Evolutionary conservation across 1,139 yeast species (phyloP).

Genomic region (Candida sp.): DNA sequence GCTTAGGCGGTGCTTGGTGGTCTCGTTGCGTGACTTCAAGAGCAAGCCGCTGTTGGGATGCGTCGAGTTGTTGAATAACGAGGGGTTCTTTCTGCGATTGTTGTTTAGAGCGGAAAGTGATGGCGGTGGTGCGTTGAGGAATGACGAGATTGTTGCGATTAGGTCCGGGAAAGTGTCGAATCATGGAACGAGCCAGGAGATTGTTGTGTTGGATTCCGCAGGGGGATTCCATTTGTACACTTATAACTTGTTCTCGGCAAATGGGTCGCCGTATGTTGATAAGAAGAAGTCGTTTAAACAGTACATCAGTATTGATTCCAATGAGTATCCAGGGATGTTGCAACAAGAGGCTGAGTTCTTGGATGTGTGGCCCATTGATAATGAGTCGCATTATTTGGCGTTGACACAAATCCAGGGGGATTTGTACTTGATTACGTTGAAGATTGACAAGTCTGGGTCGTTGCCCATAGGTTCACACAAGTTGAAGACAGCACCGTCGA

Average conservation of each 20-base stretch:
- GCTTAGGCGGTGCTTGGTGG: constrained; percentile 64
- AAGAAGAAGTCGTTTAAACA: constrained; percentile 30
- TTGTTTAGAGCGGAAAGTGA: constrained; percentile 3
- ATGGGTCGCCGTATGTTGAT: constrained; percentile 32
- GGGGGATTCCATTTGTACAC: constrained; percentile 43
- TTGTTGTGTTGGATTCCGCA: constrained; percentile 49
- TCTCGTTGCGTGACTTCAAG: constrained; percentile 68
- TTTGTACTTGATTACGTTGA: constrained; percentile 58
- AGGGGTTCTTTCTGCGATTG: constrained; percentile 31
- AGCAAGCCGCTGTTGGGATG: constrained; percentile 60
- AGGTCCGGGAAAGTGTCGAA: constrained; percentile 58
- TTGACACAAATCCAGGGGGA: constrained; percentile 33
- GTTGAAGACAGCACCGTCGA: constrained; percentile 23
- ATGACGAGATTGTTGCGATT: constrained; percentile 60
- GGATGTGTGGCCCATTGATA: constrained; percentile 52
- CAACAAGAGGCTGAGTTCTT: constrained; percentile 42
- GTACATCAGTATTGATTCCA: constrained; percentile 36
- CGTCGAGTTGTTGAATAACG: constrained; percentile 34
- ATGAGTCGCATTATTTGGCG: constrained; percentile 39
- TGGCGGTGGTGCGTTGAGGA: no score
- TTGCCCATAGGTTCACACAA: constrained; percentile 65
- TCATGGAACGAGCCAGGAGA: constrained; percentile 49
- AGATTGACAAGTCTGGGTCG: constrained; percentile 56
- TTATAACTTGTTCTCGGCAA: constrained; percentile 35
- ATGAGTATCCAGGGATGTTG: constrained; percentile 41